A percentile compares a stretch with the other conserved stretches of the same genome.
Evolutionary conservation across 164 flowering plant genomes (phyloP).

Genomic region (Annona cherimola): DNA sequence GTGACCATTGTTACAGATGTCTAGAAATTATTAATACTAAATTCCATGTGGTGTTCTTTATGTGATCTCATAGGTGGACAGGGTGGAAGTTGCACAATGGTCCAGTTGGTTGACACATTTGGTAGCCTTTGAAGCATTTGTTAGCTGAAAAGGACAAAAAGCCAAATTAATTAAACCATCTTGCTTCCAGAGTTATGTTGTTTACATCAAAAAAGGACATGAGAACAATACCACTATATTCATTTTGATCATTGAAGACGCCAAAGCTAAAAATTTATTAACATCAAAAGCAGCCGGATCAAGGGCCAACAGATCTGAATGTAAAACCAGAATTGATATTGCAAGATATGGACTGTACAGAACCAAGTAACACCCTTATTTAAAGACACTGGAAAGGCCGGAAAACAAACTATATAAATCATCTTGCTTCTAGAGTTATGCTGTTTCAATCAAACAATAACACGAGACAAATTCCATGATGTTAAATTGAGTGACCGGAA

Average conservation of each 20-base stretch:
- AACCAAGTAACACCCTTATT: background rate
- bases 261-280: background rate
- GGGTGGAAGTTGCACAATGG: background rate
- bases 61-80: background rate
- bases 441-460: constrained; percentile 8
- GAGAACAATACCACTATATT: background rate
- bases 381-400: background rate
- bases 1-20: background rate
- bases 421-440: constrained; percentile 3
- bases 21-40: background rate
- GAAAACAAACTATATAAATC: background rate
- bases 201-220: constrained; percentile 7
- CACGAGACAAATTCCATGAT: background rate
- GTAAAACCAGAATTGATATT: too few relatives aligned
- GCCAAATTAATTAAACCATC: background rate
- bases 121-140: background rate
- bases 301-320: too few relatives aligned
- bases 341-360: too few relatives aligned
- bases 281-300: too few relatives aligned
- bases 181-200: constrained; percentile 5
- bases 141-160: background rate
- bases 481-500: background rate
- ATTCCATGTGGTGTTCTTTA: background rate
- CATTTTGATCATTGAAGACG: background rate
- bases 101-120: background rate